A percentile compares a stretch with the other conserved stretches of the same genome.
Conservation (phyloP, 2,329 filamentous ascomycete genomes). For the Pseudogymnoascus sp. region DNA sequence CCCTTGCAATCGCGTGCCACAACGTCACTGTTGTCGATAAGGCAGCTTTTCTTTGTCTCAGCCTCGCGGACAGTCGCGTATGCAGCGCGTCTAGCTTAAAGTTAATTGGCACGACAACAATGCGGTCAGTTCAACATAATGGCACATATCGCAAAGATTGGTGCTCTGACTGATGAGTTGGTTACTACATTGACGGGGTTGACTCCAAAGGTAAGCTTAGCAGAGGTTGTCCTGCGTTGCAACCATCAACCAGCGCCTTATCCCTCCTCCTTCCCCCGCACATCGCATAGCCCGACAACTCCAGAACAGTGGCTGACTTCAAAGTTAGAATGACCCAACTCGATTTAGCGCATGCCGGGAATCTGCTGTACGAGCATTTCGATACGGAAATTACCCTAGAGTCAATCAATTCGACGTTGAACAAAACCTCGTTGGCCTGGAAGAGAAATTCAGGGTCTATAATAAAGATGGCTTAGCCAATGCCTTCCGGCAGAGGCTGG, state of each 20-base stretch:
- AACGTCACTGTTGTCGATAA: conserved; percentile 8
- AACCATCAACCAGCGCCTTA: not conserved
- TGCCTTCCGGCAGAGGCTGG: conserved; percentile 50
- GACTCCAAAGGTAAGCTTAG: conserved; percentile 39
- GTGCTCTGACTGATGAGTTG: conserved; percentile 61
- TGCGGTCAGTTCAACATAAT: conserved; percentile 36
- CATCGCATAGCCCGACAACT: not conserved
- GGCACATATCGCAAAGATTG: conserved; percentile 61
- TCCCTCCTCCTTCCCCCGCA: not conserved
- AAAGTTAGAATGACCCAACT: conserved; percentile 24
- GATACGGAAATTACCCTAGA: conserved; percentile 49
- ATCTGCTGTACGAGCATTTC: conserved; percentile 42
- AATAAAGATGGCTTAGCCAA: conserved; percentile 74
- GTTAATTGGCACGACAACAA: conserved; percentile 9
- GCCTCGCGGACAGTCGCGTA: conserved; percentile 1
- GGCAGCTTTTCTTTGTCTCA: conserved; percentile 6
- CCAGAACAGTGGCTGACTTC: conserved; percentile 13
- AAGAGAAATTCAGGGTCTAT: conserved; percentile 78
- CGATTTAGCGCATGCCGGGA: conserved; percentile 41
- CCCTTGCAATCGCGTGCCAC: conserved; percentile 5
- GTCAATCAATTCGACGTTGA: conserved; percentile 71
- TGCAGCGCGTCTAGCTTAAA: conserved; percentile 10
- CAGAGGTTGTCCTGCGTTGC: not conserved
- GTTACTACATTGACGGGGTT: conserved; percentile 55
- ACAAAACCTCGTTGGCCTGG: conserved; percentile 58